A percentile compares a stretch with the other conserved stretches of the same genome.
Conservation (phyloP, 2,329 filamentous ascomycete genomes). For the Diaporthe aspalathi region DNA sequence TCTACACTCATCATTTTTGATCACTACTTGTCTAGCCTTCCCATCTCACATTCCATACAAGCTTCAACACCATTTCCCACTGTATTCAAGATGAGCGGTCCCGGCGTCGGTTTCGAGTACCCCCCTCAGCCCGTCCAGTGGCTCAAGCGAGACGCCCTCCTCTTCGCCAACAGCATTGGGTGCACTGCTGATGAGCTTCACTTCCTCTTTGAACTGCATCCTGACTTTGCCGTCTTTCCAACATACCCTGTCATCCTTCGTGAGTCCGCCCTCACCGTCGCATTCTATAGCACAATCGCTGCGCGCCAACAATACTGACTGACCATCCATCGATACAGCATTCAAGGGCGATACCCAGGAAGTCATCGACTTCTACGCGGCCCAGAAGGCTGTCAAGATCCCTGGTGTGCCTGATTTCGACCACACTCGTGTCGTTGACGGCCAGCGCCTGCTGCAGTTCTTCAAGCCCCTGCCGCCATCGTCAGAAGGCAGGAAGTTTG, state of each 20-base stretch:
- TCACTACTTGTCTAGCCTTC: constrained; percentile 36
- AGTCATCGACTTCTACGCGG: constrained; percentile 85
- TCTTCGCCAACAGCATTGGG: constrained; percentile 93
- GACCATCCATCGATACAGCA: constrained; percentile 51
- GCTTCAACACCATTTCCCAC: background rate
- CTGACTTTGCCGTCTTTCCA: constrained; percentile 87
- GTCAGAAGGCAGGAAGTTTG: constrained; percentile 78
- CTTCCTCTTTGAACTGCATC: constrained; percentile 92
- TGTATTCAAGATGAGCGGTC: constrained; percentile 55
- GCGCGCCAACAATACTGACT: background rate
- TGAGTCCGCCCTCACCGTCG: constrained; percentile 53
- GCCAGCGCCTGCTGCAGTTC: constrained; percentile 83
- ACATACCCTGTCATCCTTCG: constrained; percentile 87
- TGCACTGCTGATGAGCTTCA: constrained; percentile 87
- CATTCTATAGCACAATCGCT: background rate
- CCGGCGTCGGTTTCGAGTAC: constrained; percentile 81
- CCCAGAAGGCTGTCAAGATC: constrained; percentile 74
- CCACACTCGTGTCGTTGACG: constrained; percentile 79
- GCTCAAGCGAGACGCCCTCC: constrained; percentile 87
- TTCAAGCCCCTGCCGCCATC: constrained; percentile 79
- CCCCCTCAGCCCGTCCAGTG: constrained; percentile 81
- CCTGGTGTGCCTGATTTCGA: constrained; percentile 83
- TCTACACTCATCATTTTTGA: background rate
- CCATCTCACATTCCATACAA: constrained; percentile 38
- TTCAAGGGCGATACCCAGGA: constrained; percentile 84